Evolutionary conservation across 352 stramenopile species (phyloP).

Genomic region (Blastocystis sp.): DNA sequence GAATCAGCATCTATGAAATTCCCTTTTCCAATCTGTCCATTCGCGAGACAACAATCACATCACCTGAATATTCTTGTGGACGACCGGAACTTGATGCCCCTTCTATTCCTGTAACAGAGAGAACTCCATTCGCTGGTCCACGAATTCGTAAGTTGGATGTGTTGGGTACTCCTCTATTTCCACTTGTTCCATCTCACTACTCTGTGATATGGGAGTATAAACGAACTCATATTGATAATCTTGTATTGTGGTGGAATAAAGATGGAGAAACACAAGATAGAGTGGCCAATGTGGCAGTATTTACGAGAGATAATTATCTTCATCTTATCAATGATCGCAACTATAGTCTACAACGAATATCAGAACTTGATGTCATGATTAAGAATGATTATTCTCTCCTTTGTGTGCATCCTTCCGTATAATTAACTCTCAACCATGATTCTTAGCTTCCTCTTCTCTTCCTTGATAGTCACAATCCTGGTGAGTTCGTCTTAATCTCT

Average conservation of each 20-base stretch:
- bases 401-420: neutral
- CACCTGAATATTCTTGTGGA: neutral
- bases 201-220: neutral
- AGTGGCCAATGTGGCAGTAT: neutral
- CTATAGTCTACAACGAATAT: neutral
- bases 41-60: neutral
- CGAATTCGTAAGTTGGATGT: neutral
- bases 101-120: neutral
- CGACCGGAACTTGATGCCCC: conserved; percentile 1
- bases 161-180: conserved; percentile 1
- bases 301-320: neutral
- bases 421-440: neutral
- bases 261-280: neutral
- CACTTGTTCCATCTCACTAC: neutral
- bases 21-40: neutral
- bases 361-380: neutral
- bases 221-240: neutral
- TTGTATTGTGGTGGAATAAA: neutral
- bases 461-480: neutral
- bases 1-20: conserved; percentile 25
- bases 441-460: neutral
- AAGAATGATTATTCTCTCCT: neutral
- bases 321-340: neutral
- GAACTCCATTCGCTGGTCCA: neutral
- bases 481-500: neutral